A percentile compares a stretch with the other conserved stretches of the same genome.
Evolutionary conservation across 768 basidiomycete genomes (phyloP).

Genomic region (Chalciporus chontae): DNA sequence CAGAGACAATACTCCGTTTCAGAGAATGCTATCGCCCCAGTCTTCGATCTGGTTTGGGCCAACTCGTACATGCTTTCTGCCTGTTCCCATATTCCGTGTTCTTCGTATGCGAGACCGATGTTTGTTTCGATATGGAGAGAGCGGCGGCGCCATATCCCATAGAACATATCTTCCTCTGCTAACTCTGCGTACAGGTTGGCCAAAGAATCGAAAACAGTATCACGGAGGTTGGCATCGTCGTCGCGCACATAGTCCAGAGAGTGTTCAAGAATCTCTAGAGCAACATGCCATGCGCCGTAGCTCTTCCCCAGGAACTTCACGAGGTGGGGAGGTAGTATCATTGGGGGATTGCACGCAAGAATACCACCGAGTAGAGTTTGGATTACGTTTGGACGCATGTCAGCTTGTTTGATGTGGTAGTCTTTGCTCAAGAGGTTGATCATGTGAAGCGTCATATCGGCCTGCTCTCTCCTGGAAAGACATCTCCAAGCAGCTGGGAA

Average conservation of each 20-base stretch:
- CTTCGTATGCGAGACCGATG: constrained; percentile 83
- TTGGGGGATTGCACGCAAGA: constrained; percentile 80
- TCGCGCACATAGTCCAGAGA: constrained; percentile 79
- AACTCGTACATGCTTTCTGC: constrained; percentile 85
- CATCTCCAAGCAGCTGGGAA: constrained; percentile 87
- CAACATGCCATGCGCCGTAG: constrained; percentile 93
- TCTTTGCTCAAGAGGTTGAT: constrained; percentile 90
- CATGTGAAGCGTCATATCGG: constrained; percentile 84
- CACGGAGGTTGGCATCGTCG: constrained; percentile 74
- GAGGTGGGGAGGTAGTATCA: constrained; percentile 90
- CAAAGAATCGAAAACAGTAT: constrained; percentile 84
- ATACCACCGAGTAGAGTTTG: constrained; percentile 86
- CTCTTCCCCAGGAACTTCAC: constrained; percentile 96
- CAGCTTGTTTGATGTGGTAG: constrained; percentile 86
- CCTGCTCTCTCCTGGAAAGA: constrained; percentile 83
- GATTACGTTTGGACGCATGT: constrained; percentile 86
- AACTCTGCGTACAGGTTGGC: constrained; percentile 95
- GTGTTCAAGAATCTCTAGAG: constrained; percentile 77
- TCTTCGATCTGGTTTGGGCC: constrained; percentile 82
- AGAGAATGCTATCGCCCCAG: constrained; percentile 81
- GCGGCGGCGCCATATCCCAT: constrained; percentile 92
- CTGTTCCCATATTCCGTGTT: constrained; percentile 96
- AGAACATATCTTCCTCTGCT: constrained; percentile 95
- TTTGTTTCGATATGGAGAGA: constrained; percentile 90
- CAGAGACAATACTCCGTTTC: constrained; percentile 96